Conservation (phyloP, 805 yeast genomes). For the Saturnispora dispora region DNA sequence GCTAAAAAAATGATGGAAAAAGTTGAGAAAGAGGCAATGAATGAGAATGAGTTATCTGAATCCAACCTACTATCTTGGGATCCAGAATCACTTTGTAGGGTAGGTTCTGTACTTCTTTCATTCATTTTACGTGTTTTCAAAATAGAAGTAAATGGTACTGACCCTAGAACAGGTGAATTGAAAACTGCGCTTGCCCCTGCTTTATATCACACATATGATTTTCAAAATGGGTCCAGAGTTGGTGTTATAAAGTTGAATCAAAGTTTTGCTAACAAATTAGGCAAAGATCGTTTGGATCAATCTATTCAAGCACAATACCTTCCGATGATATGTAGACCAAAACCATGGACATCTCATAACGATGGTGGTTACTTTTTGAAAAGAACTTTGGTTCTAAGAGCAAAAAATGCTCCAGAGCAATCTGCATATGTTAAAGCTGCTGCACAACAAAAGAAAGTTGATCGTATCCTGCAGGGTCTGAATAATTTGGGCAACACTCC, state of each 20-base stretch:
- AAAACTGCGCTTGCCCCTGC: constrained; percentile 83
- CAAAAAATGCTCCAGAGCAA: constrained; percentile 83
- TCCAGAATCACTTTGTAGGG: constrained; percentile 40
- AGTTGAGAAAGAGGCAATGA: constrained; percentile 18
- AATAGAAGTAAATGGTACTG: constrained; percentile 68
- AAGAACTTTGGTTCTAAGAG: constrained; percentile 57
- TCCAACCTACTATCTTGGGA: constrained; percentile 21
- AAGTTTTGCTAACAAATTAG: constrained; percentile 53
- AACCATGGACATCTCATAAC: constrained; percentile 75
- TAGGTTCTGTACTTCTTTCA: constrained; percentile 75
- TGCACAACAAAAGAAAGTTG: constrained; percentile 55
- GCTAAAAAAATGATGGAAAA: constrained; percentile 22
- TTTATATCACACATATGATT: constrained; percentile 80
- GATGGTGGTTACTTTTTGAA: constrained; percentile 78
- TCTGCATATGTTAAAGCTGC: constrained; percentile 83
- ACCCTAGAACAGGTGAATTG: constrained; percentile 63
- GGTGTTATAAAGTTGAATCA: constrained; percentile 78
- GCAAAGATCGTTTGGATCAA: constrained; percentile 54
- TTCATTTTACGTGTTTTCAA: constrained; percentile 74
- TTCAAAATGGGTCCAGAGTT: constrained; percentile 62
- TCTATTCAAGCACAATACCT: constrained; percentile 71
- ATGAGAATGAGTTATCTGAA: constrained; percentile 11
- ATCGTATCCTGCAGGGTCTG: constrained; percentile 65
- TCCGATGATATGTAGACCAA: constrained; percentile 91
- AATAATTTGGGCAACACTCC: constrained; percentile 81